Evolutionary conservation across 176 grass and related monocot genomes (phyloP).

Genomic region (Puya raimondii): DNA sequence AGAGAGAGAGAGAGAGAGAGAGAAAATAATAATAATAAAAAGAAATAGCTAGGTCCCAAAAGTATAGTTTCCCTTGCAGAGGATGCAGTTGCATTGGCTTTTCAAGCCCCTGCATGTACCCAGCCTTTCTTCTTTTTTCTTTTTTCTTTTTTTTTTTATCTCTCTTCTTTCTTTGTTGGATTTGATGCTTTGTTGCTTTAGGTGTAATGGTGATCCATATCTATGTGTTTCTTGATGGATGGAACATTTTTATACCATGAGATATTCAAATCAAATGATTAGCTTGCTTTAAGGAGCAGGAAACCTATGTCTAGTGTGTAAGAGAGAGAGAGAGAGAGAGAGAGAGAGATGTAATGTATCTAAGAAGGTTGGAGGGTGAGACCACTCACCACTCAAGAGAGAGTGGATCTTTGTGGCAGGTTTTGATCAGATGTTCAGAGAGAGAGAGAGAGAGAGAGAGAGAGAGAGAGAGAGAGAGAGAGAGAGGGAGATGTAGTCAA

Average conservation of each 20-base stretch:
- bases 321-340: neutral
- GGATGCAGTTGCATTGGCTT: conserved; percentile 25
- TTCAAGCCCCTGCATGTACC: conserved; percentile 33
- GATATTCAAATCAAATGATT: conserved; percentile 32
- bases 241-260: conserved; percentile 20
- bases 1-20: neutral
- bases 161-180: conserved; percentile 21
- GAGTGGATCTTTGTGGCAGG: conserved; percentile 5
- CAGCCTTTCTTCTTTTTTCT: conserved; percentile 25
- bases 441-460: neutral
- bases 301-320: neutral
- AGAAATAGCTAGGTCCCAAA: conserved; percentile 7
- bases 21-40: neutral
- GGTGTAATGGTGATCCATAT: neutral
- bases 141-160: conserved; percentile 19
- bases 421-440: neutral
- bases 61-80: conserved; percentile 10
- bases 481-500: conserved; percentile 2
- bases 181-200: conserved; percentile 16
- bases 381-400: neutral
- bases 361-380: conserved; percentile 1
- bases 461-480: neutral
- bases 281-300: conserved; percentile 18
- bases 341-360: neutral
- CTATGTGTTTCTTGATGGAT: conserved; percentile 14